These are phyloP conservation scores for Aspergillus sclerotioniger DNA, from an alignment of 495 filamentous ascomycete species.

Conservation along the genomic window DNA sequence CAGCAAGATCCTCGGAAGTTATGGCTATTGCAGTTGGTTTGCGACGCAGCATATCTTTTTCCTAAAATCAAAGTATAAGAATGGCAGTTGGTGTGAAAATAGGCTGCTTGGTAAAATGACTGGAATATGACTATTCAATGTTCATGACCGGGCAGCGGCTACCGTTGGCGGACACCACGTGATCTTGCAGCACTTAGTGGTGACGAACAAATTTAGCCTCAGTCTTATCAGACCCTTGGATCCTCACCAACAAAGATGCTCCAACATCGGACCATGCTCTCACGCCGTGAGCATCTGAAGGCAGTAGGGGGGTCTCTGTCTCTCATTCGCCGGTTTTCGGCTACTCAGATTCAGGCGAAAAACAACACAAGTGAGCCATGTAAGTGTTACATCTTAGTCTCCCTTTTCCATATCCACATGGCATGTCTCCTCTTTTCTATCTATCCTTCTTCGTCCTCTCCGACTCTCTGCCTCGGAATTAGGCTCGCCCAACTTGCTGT, in stretches of 20 bases:
- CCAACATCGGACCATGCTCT: conserved; percentile 25
- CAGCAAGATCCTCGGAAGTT: conserved; percentile 72
- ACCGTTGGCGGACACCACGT: conserved; percentile 6
- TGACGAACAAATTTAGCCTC: not conserved
- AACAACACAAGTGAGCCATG: conserved; percentile 23
- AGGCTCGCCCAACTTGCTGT: too few species aligned
- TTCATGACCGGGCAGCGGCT: too few species aligned
- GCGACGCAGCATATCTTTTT: conserved; percentile 68
- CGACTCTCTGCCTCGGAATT: too few species aligned
- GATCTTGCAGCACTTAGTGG: not conserved
- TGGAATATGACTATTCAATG: not conserved
- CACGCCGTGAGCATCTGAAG: conserved; percentile 19
- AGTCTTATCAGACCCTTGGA: not conserved
- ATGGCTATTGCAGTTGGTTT: conserved; percentile 75
- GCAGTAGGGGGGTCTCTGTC: conserved; percentile 12
- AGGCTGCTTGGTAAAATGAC: not conserved
- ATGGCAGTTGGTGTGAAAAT: not conserved
- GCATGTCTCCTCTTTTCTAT: not conserved
- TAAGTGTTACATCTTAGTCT: conserved; percentile 10
- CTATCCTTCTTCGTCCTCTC: not conserved
- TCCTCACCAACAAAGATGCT: conserved; percentile 28
- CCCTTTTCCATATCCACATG: not conserved
- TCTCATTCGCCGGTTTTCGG: conserved; percentile 34
- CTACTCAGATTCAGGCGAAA: conserved; percentile 17
- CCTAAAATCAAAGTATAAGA: not conserved